Evolutionary conservation across 208 protist species (phyloP).

Genomic region (Trypanosoma boissoni): DNA sequence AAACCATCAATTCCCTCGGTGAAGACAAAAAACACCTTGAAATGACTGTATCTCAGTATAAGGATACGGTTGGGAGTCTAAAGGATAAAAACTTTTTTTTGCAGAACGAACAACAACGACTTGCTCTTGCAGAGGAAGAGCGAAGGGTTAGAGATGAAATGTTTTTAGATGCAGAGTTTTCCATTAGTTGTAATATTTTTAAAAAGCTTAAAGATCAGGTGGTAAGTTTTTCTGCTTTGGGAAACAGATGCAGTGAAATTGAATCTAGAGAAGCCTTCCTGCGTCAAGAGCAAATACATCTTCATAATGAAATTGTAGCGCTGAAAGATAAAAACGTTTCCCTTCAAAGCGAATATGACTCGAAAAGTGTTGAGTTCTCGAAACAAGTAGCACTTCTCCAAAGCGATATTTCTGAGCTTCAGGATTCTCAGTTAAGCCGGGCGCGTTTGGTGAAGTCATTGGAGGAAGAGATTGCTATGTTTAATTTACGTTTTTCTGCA

Average conservation of each 20-base stretch:
- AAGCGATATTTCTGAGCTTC: constrained; percentile 19
- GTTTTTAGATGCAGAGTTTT: background rate
- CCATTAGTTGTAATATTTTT: background rate
- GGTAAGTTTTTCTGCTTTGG: constrained; percentile 1
- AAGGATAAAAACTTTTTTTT: constrained; percentile 2
- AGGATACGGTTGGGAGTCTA: constrained; percentile 7
- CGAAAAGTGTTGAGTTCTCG: background rate
- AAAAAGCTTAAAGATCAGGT: background rate
- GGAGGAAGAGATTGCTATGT: constrained; percentile 12
- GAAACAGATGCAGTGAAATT: constrained; percentile 14
- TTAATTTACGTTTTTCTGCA: background rate
- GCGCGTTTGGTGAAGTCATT: constrained; percentile 6
- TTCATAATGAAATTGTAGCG: constrained; percentile 3
- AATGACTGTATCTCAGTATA: constrained; percentile 20
- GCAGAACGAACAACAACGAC: background rate
- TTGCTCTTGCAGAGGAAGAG: constrained; percentile 13
- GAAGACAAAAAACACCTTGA: constrained; percentile 30
- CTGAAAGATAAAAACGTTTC: constrained; percentile 4
- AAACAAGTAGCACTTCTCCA: constrained; percentile 16
- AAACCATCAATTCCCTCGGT: constrained; percentile 12
- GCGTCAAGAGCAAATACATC: constrained; percentile 18
- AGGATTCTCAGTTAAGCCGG: constrained; percentile 16
- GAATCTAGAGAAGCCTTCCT: constrained; percentile 25
- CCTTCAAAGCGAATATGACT: background rate
- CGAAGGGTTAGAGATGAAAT: constrained; percentile 3